Evolutionary conservation across 106 monocot species (phyloP).

Genomic region (Xerophyta viscosa): DNA sequence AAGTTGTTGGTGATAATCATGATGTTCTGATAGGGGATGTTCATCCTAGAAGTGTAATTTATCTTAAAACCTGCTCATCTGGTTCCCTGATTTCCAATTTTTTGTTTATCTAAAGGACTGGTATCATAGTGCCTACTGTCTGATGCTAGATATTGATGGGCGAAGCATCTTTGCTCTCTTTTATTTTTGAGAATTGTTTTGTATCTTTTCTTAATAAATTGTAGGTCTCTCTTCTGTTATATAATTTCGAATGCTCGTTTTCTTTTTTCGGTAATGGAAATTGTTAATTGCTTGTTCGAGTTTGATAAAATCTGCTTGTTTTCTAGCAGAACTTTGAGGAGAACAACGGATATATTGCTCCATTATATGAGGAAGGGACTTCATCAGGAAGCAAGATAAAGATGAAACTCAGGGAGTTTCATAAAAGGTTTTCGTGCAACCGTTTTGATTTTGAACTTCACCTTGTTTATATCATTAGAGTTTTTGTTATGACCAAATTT

Average conservation of each 20-base stretch:
- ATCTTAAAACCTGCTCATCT: no score
- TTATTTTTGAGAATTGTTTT: no score
- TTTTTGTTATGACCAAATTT: not conserved
- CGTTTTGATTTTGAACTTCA: not conserved
- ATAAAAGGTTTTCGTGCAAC: constrained; percentile 36
- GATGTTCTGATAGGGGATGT: constrained; percentile 42
- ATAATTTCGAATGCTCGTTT: not conserved
- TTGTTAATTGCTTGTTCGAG: no score
- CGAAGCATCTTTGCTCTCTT: no score
- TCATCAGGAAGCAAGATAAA: constrained; percentile 76
- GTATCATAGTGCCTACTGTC: no score
- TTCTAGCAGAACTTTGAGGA: constrained; percentile 51
- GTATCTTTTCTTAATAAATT: no score
- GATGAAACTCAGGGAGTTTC: constrained; percentile 83
- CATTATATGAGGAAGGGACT: constrained; percentile 60
- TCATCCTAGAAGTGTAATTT: not conserved
- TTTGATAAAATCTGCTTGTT: not conserved
- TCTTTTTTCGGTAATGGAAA: not conserved
- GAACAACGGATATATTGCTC: constrained; percentile 57
- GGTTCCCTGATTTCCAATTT: no score
- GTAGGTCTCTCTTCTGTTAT: not conserved
- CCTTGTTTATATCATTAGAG: not conserved
- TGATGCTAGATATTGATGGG: no score
- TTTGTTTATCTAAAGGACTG: no score
- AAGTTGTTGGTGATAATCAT: constrained; percentile 80